Evolutionary conservation across 2,329 filamentous ascomycete species (phyloP).

Genomic region (Hymenoscyphus occultus): DNA sequence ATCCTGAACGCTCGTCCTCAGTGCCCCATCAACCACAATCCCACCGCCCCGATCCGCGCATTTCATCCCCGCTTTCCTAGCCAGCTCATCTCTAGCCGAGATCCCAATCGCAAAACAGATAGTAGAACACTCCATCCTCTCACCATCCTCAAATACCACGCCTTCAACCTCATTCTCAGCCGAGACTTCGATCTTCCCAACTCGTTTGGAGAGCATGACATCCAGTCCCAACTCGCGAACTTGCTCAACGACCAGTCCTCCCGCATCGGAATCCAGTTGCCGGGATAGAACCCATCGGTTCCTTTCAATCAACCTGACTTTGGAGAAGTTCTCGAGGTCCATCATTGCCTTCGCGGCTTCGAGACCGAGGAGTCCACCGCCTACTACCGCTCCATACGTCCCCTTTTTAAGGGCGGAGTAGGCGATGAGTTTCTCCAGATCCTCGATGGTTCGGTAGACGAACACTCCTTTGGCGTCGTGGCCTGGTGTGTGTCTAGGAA

Average conservation of each 20-base stretch:
- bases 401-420: slow-evolving; percentile 67
- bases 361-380: slow-evolving; percentile 78
- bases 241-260: slow-evolving; percentile 77
- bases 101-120: slow-evolving; percentile 91
- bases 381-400: slow-evolving; percentile 72
- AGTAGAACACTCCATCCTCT: slow-evolving; percentile 71
- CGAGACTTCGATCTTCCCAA: slow-evolving; percentile 68
- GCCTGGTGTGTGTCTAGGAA: slow-evolving; percentile 66
- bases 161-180: slow-evolving; percentile 67
- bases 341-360: slow-evolving; percentile 92
- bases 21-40: slow-evolving; percentile 56
- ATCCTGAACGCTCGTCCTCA: slow-evolving; percentile 67
- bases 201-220: slow-evolving; percentile 72
- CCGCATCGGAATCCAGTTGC: slow-evolving; percentile 79
- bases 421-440: slow-evolving; percentile 72
- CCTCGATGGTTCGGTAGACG: slow-evolving; percentile 82
- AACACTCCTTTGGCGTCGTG: slow-evolving; percentile 81
- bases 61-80: slow-evolving; percentile 64
- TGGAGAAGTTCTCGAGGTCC: slow-evolving; percentile 71
- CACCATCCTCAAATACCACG: slow-evolving; percentile 77
- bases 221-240: slow-evolving; percentile 76
- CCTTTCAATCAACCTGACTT: slow-evolving; percentile 76
- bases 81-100: slow-evolving; percentile 75
- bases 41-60: slow-evolving; percentile 72
- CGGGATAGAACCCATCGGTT: slow-evolving; percentile 80